A percentile compares a stretch with the other conserved stretches of the same genome.
phyloP scores from a whole-genome alignment of 2,329 filamentous ascomycete species.

The Pyricularia pennisetigena region DNA sequence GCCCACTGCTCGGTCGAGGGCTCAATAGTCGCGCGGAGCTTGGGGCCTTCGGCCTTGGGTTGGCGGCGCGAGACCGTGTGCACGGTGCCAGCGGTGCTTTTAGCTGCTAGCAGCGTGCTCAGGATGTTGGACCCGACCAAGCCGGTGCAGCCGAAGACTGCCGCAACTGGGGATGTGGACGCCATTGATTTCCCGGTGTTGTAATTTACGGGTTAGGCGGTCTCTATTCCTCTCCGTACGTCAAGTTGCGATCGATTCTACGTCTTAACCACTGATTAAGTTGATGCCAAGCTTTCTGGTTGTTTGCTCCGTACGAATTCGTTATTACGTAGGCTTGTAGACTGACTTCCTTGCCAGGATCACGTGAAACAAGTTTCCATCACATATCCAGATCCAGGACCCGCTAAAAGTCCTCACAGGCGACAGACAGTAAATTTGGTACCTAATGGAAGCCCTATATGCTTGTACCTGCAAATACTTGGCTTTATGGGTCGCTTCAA shows the following conservation, averaged over 20 bases:
- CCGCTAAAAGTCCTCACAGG: background rate
- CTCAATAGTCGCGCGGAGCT: conserved; percentile 57
- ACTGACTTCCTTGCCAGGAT: background rate
- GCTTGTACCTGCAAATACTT: background rate
- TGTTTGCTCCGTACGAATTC: background rate
- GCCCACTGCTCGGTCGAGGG: conserved; percentile 63
- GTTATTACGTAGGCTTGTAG: background rate
- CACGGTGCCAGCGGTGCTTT: conserved; percentile 38
- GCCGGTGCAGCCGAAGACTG: conserved; percentile 55
- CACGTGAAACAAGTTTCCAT: background rate
- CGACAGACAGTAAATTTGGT: background rate
- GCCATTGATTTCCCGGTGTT: conserved; percentile 24
- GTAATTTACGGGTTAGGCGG: background rate
- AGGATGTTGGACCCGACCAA: conserved; percentile 69
- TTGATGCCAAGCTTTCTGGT: no score
- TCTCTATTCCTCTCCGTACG: background rate
- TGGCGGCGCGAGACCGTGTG: conserved; percentile 58
- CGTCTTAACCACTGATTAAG: background rate
- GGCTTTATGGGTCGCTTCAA: background rate
- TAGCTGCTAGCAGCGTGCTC: conserved; percentile 43
- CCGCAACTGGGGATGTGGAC: conserved; percentile 24
- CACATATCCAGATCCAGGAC: background rate
- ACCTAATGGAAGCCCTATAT: background rate
- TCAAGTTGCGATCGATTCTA: background rate
- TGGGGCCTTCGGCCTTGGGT: conserved; percentile 38